phyloP scores from a whole-genome alignment of 2,329 filamentous ascomycete genomes.

The Fusarium burgessii region DNA sequence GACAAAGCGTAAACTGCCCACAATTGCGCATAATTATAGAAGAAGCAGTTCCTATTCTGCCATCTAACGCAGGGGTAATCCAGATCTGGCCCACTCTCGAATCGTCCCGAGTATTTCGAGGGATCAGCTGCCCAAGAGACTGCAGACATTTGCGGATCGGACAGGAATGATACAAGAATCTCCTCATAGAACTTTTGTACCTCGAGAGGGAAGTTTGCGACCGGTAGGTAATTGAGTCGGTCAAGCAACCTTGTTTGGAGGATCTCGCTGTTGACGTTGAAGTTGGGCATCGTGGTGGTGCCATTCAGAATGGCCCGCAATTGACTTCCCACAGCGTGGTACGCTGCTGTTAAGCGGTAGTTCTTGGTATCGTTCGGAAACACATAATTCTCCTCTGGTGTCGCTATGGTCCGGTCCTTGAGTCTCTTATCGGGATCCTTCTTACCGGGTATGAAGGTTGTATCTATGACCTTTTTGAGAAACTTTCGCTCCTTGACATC shows the following conservation, averaged over 20 bases:
- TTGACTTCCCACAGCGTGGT: conserved; percentile 39
- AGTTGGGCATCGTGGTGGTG: conserved; percentile 41
- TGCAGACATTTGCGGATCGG: conserved; percentile 42
- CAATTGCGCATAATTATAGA: conserved; percentile 38
- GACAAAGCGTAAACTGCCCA: conserved; percentile 43
- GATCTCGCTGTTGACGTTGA: conserved; percentile 32
- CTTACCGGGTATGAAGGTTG: conserved; percentile 21
- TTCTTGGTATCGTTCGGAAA: conserved; percentile 28
- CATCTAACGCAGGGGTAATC: conserved; percentile 35
- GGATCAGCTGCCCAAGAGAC: conserved; percentile 44
- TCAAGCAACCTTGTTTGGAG: conserved; percentile 40
- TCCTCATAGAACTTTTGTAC: conserved; percentile 45
- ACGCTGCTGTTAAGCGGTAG: conserved; percentile 40
- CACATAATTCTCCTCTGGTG: conserved; percentile 38
- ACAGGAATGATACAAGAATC: conserved; percentile 42
- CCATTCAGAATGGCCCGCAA: conserved; percentile 40
- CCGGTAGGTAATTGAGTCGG: conserved; percentile 39
- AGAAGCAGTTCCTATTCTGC: conserved; percentile 38
- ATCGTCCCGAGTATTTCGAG: conserved; percentile 21
- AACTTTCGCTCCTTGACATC: conserved; percentile 34
- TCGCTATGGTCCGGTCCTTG: conserved; percentile 35
- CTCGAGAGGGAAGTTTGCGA: conserved; percentile 31
- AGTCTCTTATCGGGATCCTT: conserved; percentile 34
- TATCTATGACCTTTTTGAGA: conserved; percentile 37
- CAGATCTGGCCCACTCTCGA: conserved; percentile 11